Evolutionary conservation across 192 early-diverging fungal species (phyloP).

Genomic region (Rhizoclosmatium sp.): DNA sequence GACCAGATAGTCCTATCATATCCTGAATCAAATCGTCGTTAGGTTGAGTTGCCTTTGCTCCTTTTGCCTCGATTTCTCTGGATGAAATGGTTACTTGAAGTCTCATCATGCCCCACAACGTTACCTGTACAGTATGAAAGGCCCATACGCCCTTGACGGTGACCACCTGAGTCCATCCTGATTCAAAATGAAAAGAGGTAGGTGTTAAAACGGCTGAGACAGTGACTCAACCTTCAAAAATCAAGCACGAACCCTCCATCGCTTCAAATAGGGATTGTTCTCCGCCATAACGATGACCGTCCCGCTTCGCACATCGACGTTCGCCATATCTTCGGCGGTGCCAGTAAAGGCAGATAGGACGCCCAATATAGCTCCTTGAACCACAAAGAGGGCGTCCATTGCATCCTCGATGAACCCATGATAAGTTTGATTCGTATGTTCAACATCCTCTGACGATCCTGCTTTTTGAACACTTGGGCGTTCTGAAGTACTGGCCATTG

Average conservation of each 20-base stretch:
- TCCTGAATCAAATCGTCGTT: neutral
- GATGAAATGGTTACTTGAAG: neutral
- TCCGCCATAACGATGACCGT: neutral
- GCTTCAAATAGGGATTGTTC: conserved; percentile 7
- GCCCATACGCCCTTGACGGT: conserved; percentile 2
- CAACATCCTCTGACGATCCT: too few relatives aligned
- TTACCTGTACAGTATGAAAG: conserved; percentile 14
- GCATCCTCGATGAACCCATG: conserved; percentile 17
- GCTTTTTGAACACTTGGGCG: too few relatives aligned
- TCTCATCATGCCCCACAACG: neutral
- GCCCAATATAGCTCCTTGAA: neutral
- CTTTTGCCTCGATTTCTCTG: neutral
- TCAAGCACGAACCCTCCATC: conserved; percentile 11
- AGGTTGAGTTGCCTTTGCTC: neutral
- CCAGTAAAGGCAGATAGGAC: neutral
- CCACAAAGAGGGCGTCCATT: neutral
- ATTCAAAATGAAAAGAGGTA: neutral
- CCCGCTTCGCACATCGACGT: neutral
- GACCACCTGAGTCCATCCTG: conserved; percentile 15
- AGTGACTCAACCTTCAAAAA: neutral
- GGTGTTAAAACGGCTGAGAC: neutral
- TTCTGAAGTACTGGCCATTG: too few relatives aligned
- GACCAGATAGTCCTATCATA: neutral
- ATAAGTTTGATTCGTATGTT: neutral
- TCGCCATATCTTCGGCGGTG: neutral